phyloP scores from a whole-genome alignment of 176 grass and related monocot genomes.

The Oryza glaberrima region DNA sequence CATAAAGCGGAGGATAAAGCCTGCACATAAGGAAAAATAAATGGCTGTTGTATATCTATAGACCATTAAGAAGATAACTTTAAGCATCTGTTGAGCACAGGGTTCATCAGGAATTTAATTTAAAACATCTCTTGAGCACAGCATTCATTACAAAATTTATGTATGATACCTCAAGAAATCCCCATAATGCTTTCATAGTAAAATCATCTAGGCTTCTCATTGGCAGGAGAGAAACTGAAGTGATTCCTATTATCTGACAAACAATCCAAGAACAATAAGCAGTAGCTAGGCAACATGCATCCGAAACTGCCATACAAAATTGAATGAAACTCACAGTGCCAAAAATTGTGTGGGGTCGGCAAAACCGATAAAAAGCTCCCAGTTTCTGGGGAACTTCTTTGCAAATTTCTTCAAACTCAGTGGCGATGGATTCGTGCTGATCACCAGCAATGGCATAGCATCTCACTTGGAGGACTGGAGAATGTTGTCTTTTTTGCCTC shows the following conservation, averaged over 20 bases:
- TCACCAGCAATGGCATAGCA: constrained; percentile 1
- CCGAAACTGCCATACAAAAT: not conserved
- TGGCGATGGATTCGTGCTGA: not conserved
- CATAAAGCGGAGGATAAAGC: constrained; percentile 69
- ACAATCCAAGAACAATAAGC: constrained; percentile 18
- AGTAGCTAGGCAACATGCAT: not conserved
- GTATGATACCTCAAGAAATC: constrained; percentile 59
- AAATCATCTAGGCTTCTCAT: constrained; percentile 58
- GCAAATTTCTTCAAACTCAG: not conserved
- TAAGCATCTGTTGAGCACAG: not conserved
- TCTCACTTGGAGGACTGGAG: constrained; percentile 10
- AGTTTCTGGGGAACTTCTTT: constrained; percentile 26
- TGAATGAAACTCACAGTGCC: constrained; percentile 62
- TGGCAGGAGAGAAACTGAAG: constrained; percentile 78
- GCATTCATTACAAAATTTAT: not conserved
- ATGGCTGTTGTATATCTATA: not conserved
- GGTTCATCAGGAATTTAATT: not conserved
- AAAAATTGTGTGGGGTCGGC: constrained; percentile 76
- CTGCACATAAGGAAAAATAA: constrained; percentile 31
- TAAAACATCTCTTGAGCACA: not conserved
- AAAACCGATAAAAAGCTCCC: constrained; percentile 66
- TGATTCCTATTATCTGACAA: constrained; percentile 70
- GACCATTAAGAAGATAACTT: not conserved
- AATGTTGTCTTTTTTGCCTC: constrained; percentile 15
- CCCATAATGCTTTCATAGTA: constrained; percentile 46